Evolutionary conservation across 176 grass and related monocot genomes (phyloP).

Genomic region (Paspalum vaginatum): DNA sequence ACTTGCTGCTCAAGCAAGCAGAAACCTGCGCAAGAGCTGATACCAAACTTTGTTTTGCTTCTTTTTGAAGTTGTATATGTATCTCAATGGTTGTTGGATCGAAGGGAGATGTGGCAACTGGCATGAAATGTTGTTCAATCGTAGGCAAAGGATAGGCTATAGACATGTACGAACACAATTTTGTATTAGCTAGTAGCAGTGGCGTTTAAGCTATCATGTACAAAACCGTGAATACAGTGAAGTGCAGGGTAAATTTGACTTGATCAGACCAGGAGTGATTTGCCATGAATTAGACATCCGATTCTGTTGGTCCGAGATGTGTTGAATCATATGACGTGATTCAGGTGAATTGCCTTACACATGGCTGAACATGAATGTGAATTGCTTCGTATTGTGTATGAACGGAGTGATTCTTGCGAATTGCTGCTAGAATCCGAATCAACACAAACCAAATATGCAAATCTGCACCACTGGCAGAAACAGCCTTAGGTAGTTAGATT

Average conservation of each 20-base stretch:
- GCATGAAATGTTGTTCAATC: background rate
- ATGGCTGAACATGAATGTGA: background rate
- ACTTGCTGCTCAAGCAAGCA: constrained; percentile 74
- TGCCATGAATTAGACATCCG: background rate
- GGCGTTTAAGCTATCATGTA: background rate
- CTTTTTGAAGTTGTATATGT: constrained; percentile 30
- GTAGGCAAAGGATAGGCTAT: background rate
- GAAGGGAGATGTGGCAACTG: background rate
- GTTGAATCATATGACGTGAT: too few relatives aligned
- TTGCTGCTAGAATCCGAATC: background rate
- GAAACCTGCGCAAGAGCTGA: constrained; percentile 65
- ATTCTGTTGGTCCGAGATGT: background rate
- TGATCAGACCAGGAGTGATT: background rate
- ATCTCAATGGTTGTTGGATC: background rate
- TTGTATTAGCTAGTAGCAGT: constrained; percentile 5
- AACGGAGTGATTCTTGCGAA: background rate
- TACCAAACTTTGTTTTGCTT: background rate
- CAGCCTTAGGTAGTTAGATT: background rate
- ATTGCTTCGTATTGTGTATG: background rate
- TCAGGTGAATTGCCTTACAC: too few relatives aligned
- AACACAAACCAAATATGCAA: background rate
- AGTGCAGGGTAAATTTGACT: background rate
- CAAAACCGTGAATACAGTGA: background rate
- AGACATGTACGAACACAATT: background rate
- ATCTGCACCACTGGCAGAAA: background rate